Percentiles rank a stretch among this genome's conserved stretches.
phyloP scores from a whole-genome alignment of 2,329 filamentous ascomycete genomes.

The Ophiosphaerella herpotricha region DNA sequence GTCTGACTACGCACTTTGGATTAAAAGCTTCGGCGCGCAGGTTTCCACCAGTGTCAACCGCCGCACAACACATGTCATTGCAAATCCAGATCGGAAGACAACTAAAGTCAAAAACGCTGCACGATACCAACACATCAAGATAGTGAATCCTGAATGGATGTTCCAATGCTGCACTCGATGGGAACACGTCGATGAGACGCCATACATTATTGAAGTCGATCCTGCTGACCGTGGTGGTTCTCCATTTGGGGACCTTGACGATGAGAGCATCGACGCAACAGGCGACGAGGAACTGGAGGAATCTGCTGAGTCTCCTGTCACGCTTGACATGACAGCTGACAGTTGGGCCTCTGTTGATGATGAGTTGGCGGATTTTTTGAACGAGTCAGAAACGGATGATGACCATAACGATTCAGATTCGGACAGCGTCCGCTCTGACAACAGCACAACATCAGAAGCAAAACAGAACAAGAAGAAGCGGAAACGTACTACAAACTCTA shows the following conservation, averaged over 20 bases:
- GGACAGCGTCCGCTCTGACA: slow-evolving; percentile 40
- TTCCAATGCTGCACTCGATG: slow-evolving; percentile 83
- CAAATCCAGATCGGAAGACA: slow-evolving; percentile 73
- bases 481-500: slow-evolving; percentile 39
- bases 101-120: slow-evolving; percentile 89
- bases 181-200: slow-evolving; percentile 76
- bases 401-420: slow-evolving; percentile 36
- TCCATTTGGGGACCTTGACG: slow-evolving; percentile 47
- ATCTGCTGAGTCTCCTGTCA: slow-evolving; percentile 25
- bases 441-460: slow-evolving; percentile 29
- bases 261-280: slow-evolving; percentile 50
- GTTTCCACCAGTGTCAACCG: slow-evolving; percentile 63
- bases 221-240: slow-evolving; percentile 60
- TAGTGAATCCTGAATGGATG: slow-evolving; percentile 91
- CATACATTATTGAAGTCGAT: slow-evolving; percentile 78
- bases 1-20: slow-evolving; percentile 87
- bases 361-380: slow-evolving; percentile 76
- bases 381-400: slow-evolving; percentile 46
- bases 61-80: slow-evolving; percentile 71
- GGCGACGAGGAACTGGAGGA: slow-evolving; percentile 44
- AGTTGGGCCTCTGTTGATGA: slow-evolving; percentile 62
- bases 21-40: slow-evolving; percentile 80
- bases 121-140: slow-evolving; percentile 78
- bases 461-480: slow-evolving; percentile 40
- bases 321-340: slow-evolving; percentile 32